Percentiles rank a stretch among this genome's conserved stretches.
Conservation (phyloP, 305 asterid genomes). For the Rubia tinctorum region DNA sequence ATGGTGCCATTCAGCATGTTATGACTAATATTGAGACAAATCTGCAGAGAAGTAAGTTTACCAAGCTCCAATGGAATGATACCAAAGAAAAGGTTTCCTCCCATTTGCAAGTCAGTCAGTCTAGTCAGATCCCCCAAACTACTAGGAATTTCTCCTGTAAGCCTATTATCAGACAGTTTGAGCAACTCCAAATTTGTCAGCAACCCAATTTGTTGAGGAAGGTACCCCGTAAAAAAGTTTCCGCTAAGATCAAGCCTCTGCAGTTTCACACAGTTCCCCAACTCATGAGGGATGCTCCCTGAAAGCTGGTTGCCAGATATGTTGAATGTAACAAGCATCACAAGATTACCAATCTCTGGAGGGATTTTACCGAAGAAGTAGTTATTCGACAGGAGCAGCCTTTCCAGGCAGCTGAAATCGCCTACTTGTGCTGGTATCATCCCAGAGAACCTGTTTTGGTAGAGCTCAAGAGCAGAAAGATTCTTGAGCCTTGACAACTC, state of each 20-base stretch:
- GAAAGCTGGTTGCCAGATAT: slow-evolving; percentile 59
- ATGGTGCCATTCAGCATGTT: slow-evolving; percentile 60
- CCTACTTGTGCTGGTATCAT: slow-evolving; percentile 62
- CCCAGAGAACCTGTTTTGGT: slow-evolving; percentile 68
- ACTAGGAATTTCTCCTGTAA: slow-evolving; percentile 59
- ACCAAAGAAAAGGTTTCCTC: slow-evolving; percentile 70
- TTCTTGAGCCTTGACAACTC: slow-evolving; percentile 61
- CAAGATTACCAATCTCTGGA: slow-evolving; percentile 69
- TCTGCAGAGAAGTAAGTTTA: slow-evolving; percentile 63
- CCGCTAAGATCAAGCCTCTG: slow-evolving; percentile 87
- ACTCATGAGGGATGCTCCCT: slow-evolving; percentile 60
- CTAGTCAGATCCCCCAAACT: slow-evolving; percentile 61
- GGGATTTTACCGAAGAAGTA: slow-evolving; percentile 65
- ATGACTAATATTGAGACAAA: slow-evolving; percentile 73
- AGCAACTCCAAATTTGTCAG: slow-evolving; percentile 72
- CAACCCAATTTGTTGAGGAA: slow-evolving; percentile 60
- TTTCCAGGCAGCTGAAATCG: slow-evolving; percentile 53
- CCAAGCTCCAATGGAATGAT: slow-evolving; percentile 70
- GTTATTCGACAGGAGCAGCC: slow-evolving; percentile 65
- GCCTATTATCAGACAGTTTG: slow-evolving; percentile 63
- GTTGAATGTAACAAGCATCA: slow-evolving; percentile 74
- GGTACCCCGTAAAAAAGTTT: slow-evolving; percentile 52
- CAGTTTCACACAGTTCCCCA: slow-evolving; percentile 68
- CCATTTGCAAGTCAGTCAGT: slow-evolving; percentile 80
- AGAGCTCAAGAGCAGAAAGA: slow-evolving; percentile 81